Evolutionary conservation across 495 filamentous ascomycete species (phyloP), one percentile per base, ranked within the genome.

Genomic region (Chaetomidium leptoderma): DNA sequence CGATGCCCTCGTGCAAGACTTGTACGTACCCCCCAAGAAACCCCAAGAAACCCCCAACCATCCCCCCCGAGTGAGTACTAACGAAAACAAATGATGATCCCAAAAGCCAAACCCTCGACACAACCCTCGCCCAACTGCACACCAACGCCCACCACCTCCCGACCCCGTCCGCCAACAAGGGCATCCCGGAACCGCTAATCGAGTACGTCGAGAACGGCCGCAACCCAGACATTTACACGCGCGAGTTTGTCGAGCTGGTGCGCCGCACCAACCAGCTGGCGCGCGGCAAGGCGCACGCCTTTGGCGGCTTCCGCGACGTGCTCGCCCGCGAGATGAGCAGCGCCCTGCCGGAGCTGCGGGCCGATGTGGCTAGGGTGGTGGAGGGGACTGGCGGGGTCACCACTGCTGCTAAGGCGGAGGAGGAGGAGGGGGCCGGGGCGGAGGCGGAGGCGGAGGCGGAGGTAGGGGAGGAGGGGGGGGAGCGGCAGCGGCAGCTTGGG

Each of bases 161-260:
- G 50, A 73, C 72, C 60, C 86, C 73, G 2, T 67, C 71, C 4
- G n/a, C 37, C 39, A 39, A 54, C 39, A 42, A 32, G n/a, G 64
- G 70, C 7, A 80, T 97, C 26, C 92, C 93, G 3, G 84, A 86
- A n/a, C 92, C 96, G 62, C 84, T 98, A 11, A 88, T 97, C 66
- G 80, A 87, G 58, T 99, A 99, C 75, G 89, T 99, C 49, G 91
- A 97, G 70, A 81, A 87, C 51, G 85, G 90, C 13, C 87, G 93
- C 43, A 99, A 99, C 75, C 93, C 93, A 14, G 92, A 97, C 70
- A 96, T 99, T 73, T 99, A 97, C 78, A 97, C 92, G 52, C 82
- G 93, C 36, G 92, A 97, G 75, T 96, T 97, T 66, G 91, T 97
- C 45, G 95, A 98, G 83, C 77, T 90, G 19, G 89, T 90, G 23